Evolutionary conservation across 177 flowering plant species (phyloP).

Genomic region (Vitis hybrid): DNA sequence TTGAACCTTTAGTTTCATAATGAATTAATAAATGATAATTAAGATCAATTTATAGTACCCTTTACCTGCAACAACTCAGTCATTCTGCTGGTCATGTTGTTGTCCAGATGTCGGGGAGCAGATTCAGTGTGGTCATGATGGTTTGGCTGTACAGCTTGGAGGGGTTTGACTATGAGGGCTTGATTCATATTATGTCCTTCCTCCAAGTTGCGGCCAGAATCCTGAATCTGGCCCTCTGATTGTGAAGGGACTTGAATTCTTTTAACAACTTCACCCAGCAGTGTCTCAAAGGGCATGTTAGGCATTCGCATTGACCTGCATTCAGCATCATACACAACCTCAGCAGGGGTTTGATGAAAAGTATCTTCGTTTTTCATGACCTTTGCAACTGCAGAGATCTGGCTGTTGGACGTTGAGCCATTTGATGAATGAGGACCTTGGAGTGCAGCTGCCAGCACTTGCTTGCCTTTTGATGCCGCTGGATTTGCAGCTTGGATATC

Average conservation of each 20-base stretch:
- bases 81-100: slow-evolving; percentile 35
- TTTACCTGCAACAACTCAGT: slow-evolving; percentile 48
- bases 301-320: slow-evolving; percentile 14
- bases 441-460: slow-evolving; percentile 1
- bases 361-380: slow-evolving; percentile 13
- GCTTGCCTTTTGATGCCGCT: slow-evolving; percentile 22
- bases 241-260: slow-evolving; percentile 16
- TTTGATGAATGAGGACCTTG: slow-evolving; percentile 13
- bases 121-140: slow-evolving; percentile 13
- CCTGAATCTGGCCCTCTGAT: slow-evolving; percentile 18
- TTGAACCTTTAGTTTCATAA: not conserved
- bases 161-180: slow-evolving; percentile 25
- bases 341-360: slow-evolving; percentile 10
- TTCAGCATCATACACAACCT: slow-evolving; percentile 14
- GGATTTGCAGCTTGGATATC: slow-evolving; percentile 14
- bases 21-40: not conserved
- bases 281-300: slow-evolving; percentile 27
- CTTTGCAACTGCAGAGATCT: slow-evolving; percentile 6
- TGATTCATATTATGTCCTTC: slow-evolving; percentile 18
- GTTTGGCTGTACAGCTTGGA: slow-evolving; percentile 31
- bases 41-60: not conserved
- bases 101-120: slow-evolving; percentile 17
- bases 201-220: slow-evolving; percentile 9
- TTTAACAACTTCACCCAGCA: slow-evolving; percentile 27
- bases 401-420: slow-evolving; percentile 6